A percentile compares a stretch with the other conserved stretches of the same genome.
phyloP scores from a whole-genome alignment of 2,329 filamentous ascomycete species.

The Thermomyces lanuginosus region DNA sequence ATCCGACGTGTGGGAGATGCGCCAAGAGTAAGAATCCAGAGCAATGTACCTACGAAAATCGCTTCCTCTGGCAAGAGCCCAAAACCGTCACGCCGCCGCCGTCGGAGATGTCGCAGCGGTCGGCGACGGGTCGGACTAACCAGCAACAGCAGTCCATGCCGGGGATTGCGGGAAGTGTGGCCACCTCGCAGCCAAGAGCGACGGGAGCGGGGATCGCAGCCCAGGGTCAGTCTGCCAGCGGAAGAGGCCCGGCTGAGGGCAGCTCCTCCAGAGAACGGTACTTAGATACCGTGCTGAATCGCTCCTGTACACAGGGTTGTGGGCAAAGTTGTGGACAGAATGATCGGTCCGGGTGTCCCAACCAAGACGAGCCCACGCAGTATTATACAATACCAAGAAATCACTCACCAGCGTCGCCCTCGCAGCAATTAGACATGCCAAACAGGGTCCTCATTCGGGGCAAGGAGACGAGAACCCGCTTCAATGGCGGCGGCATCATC shows the following conservation, averaged over 20 bases:
- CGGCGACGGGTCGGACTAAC: no score
- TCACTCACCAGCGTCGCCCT: slow-evolving; percentile 13
- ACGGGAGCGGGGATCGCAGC: no score
- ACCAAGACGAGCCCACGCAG: no score
- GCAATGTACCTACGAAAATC: slow-evolving; percentile 26
- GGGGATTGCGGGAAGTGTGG: no score
- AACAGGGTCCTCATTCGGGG: slow-evolving; percentile 23
- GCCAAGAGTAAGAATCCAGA: slow-evolving; percentile 20
- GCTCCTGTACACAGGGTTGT: no score
- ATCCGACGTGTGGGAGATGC: slow-evolving; percentile 25
- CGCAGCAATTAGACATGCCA: slow-evolving; percentile 17
- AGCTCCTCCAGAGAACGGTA: slow-evolving; percentile 6
- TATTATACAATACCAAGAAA: slow-evolving; percentile 1
- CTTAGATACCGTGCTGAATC: slow-evolving; percentile 6
- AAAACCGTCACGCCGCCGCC: slow-evolving; percentile 14
- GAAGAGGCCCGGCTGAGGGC: no score
- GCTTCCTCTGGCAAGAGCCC: slow-evolving; percentile 24
- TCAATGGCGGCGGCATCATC: slow-evolving; percentile 24
- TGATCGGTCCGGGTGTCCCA: no score
- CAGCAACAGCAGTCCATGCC: no score
- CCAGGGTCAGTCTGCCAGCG: no score
- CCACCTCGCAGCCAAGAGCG: no score
- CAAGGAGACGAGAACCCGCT: slow-evolving; percentile 25
- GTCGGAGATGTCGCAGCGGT: no score
- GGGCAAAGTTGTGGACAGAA: no score